Evolutionary conservation across 306 rosid species (phyloP).

Genomic region (Cercis canadensis): DNA sequence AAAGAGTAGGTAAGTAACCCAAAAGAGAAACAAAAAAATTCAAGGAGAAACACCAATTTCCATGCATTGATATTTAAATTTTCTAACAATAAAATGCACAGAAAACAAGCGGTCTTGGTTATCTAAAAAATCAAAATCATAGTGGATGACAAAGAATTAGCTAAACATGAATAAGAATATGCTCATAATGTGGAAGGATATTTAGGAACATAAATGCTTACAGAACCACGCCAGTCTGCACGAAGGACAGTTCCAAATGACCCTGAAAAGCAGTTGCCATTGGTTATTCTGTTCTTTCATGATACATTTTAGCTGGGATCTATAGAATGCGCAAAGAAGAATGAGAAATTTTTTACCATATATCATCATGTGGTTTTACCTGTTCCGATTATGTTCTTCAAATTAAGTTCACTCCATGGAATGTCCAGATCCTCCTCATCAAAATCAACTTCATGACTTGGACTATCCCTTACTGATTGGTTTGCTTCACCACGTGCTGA

Average conservation of each 20-base stretch:
- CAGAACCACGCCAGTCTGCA: constrained; percentile 97
- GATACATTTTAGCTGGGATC: constrained; percentile 15
- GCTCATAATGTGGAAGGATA: constrained; percentile 22
- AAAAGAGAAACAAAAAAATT: not conserved
- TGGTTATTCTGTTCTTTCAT: constrained; percentile 26
- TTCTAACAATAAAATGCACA: not conserved
- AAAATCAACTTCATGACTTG: constrained; percentile 54
- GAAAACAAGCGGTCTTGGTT: not conserved
- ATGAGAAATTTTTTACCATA: constrained; percentile 13
- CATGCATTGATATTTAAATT: not conserved
- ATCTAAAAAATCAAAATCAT: not conserved
- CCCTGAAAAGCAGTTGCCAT: constrained; percentile 65
- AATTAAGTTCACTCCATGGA: constrained; percentile 75
- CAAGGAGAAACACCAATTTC: not conserved
- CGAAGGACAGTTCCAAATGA: constrained; percentile 93
- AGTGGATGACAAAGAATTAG: constrained; percentile 15
- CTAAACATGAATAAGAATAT: constrained; percentile 1
- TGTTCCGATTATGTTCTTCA: constrained; percentile 87
- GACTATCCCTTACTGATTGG: constrained; percentile 37
- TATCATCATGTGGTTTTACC: constrained; percentile 51
- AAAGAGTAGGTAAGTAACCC: not conserved
- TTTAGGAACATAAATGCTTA: constrained; percentile 51
- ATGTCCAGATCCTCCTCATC: constrained; percentile 73
- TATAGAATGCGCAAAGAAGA: constrained; percentile 17
- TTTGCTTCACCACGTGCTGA: constrained; percentile 41